Conservation (phyloP, 2,329 filamentous ascomycete species). For the Aspergillus candidus region DNA sequence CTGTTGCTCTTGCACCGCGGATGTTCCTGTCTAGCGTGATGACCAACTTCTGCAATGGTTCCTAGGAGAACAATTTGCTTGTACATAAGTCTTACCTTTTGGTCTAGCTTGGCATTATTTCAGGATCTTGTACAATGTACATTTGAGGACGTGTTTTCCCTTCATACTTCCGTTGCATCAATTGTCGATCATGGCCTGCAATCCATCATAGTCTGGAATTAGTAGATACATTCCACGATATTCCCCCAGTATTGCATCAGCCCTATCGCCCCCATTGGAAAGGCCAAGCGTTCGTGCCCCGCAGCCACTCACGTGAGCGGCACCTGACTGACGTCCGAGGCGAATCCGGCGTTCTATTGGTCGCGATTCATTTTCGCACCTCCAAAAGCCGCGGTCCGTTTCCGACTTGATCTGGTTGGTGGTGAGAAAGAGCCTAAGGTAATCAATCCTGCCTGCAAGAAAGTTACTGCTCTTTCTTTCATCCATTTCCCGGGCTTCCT, state of each 20-base stretch:
- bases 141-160: background rate
- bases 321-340: background rate
- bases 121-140: slow-evolving; percentile 11
- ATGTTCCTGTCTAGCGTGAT: too few species aligned
- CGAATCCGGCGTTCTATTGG: background rate
- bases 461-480: too few species aligned
- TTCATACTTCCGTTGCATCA: too few species aligned
- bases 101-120: slow-evolving; percentile 1
- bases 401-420: slow-evolving; percentile 8
- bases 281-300: too few species aligned
- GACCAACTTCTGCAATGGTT: background rate
- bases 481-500: too few species aligned
- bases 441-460: too few species aligned
- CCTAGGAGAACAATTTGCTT: slow-evolving; percentile 5
- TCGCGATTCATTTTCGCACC: background rate
- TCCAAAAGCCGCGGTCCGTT: slow-evolving; percentile 16
- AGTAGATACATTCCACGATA: too few species aligned
- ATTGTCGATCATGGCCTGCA: too few species aligned
- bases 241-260: too few species aligned
- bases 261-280: too few species aligned
- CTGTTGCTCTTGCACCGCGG: too few species aligned
- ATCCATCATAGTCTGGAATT: too few species aligned
- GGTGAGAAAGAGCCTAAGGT: background rate
- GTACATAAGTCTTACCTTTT: slow-evolving; percentile 16
- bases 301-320: slow-evolving; percentile 1